Base-by-base conservation (phyloP, 352 stramenopile species). In the Phytopythium chamaehyphon region DNA sequence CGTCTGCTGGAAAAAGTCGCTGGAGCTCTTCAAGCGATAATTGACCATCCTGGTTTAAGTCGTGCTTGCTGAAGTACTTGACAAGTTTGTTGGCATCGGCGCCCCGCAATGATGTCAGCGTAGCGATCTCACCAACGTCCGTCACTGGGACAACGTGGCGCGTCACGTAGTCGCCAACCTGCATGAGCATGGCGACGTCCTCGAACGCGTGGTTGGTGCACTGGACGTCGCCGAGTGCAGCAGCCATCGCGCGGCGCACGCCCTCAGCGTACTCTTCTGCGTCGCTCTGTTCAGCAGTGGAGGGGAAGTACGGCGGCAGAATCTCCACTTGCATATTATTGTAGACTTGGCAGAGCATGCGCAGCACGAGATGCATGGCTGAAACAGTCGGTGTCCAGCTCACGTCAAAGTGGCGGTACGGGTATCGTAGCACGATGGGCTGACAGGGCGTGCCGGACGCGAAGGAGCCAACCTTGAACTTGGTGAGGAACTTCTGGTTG, bases 131-230 rank as follows among this genome's bases (percentile, higher is more conserved):
- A 14, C 64, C 46, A 1, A 85, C 60, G 48, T 86, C 63, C 12
- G 75, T 89, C 23, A 87, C 38, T 2, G 71, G 62, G n/a, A 84
- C 63, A 6, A 87, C 69, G 62, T 87, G 70, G 40, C 80, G 57
- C 26, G 71, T 66, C 6, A 69, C 78, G 61, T 87, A 86, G 39
- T 71, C 52, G n/a, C 73, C 73, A 2, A 78, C 59, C 1, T 76
- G 66, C 26, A 86, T 61, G 19, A 89, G 52, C 64, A 87, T 48
- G 15, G 75, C 73, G 0, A 90, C 76, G 51, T 90, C 79, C 38
- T 90, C 79, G 47, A 79, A 90, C 35, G 79, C 76, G 54, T 90
- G 79, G 54, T 90, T 86, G 24, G 79, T 90, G 43, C 74, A 87
- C 39, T 68, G 52, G 1, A 86, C 60, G 24, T 28, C 44, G 12